Conservation (phyloP, 805 yeast species). For the Debaryomyces prosopidis region DNA sequence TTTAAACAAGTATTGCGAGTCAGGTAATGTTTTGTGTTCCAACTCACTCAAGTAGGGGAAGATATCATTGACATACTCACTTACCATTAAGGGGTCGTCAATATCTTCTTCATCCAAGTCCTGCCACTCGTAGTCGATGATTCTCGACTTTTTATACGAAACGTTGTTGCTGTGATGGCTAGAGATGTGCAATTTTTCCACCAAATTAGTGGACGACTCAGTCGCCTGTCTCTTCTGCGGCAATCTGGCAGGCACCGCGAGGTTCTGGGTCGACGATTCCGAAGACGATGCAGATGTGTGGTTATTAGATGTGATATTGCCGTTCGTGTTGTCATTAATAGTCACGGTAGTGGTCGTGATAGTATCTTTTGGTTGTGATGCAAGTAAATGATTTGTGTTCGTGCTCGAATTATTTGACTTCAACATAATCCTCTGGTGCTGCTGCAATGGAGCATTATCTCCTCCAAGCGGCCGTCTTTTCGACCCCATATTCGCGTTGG, state of each 20-base stretch:
- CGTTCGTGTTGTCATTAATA: constrained; percentile 1
- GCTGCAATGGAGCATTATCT: constrained; percentile 31
- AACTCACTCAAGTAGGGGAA: constrained; percentile 74
- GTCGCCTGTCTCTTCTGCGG: constrained; percentile 58
- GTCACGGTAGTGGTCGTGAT: background rate
- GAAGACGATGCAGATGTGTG: constrained; percentile 4
- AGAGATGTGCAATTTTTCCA: constrained; percentile 29
- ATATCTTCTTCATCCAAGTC: constrained; percentile 70
- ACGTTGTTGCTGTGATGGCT: constrained; percentile 12
- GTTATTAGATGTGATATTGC: constrained; percentile 2
- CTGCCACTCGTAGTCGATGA: constrained; percentile 59
- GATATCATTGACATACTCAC: constrained; percentile 88
- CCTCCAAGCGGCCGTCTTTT: constrained; percentile 37
- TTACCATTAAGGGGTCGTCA: constrained; percentile 81
- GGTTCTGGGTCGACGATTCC: constrained; percentile 9
- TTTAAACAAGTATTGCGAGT: constrained; percentile 62
- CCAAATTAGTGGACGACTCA: constrained; percentile 49
- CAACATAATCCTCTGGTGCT: constrained; percentile 9
- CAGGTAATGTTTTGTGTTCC: constrained; percentile 74
- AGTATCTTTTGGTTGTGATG: constrained; percentile 7
- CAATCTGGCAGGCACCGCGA: constrained; percentile 30
- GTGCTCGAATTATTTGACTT: constrained; percentile 5
- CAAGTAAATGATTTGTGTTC: constrained; percentile 5
- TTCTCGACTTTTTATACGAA: constrained; percentile 37
- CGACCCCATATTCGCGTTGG: background rate